phyloP scores from a whole-genome alignment of 208 protist genomes.

The Acanthamoeba triangularis region DNA sequence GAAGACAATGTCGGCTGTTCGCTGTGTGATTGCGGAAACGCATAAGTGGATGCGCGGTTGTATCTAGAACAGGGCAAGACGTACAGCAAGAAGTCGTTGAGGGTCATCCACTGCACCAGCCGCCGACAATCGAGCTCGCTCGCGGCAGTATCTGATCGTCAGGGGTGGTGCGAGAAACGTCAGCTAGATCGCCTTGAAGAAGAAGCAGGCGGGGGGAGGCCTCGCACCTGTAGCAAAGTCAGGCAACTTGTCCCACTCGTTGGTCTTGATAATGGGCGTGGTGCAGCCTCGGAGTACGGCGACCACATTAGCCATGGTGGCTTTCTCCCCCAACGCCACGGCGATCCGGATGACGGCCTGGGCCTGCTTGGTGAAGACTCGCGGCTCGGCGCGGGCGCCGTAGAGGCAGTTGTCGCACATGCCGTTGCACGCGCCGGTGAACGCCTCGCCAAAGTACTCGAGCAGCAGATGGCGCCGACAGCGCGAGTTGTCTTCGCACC shows the following conservation, averaged over 20 bases:
- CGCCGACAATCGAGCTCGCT: neutral
- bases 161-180: no score
- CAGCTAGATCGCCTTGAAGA: no score
- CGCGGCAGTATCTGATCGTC: neutral
- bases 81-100: neutral
- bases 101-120: neutral
- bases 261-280: neutral
- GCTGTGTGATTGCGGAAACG: neutral
- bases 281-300: neutral
- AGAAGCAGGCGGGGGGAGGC: neutral
- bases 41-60: no score
- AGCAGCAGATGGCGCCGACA: neutral
- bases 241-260: neutral
- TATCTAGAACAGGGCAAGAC: no score
- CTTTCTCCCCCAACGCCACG: neutral
- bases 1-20: neutral
- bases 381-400: neutral
- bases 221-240: neutral
- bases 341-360: neutral
- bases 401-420: constrained; percentile 47
- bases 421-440: constrained; percentile 10
- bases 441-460: constrained; percentile 22
- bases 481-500: constrained; percentile 2
- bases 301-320: constrained; percentile 17
- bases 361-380: neutral